Evolutionary conservation across 2,329 filamentous ascomycete species (phyloP).

Genomic region (Ophiostoma pallidulum): DNA sequence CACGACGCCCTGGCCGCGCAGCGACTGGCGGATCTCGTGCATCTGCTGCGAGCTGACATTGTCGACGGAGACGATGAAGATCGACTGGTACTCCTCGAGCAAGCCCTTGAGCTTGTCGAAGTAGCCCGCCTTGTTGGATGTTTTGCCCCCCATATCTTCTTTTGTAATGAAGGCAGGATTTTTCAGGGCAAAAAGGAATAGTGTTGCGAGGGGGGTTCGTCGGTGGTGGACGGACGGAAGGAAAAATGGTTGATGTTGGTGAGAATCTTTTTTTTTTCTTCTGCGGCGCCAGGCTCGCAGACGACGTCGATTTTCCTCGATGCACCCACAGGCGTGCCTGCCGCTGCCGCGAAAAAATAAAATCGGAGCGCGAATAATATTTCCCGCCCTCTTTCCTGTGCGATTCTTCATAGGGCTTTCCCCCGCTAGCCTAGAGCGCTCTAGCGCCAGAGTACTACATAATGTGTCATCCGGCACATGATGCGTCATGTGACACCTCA

Average conservation of each 20-base stretch:
- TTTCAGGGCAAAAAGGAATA: conserved; percentile 69
- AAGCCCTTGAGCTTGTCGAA: conserved; percentile 99
- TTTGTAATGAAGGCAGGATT: conserved; percentile 85
- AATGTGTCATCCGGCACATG: not conserved
- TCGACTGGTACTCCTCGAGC: conserved; percentile 90
- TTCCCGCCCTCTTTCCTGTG: conserved; percentile 7
- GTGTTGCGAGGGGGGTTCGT: conserved; percentile 2
- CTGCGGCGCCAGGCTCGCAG: not conserved
- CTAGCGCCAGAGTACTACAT: too few species aligned
- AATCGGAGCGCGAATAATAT: not conserved
- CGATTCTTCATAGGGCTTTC: conserved; percentile 4
- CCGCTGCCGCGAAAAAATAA: too few species aligned
- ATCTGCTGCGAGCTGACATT: conserved; percentile 99
- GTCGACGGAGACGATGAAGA: conserved; percentile 97
- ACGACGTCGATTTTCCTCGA: not conserved
- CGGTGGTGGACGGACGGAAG: not conserved
- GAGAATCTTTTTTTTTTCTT: conserved; percentile 6
- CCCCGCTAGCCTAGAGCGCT: not conserved
- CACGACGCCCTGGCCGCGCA: conserved; percentile 87
- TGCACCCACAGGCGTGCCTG: too few species aligned
- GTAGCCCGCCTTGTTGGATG: conserved; percentile 82
- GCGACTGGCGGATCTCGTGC: conserved; percentile 96
- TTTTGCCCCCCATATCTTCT: conserved; percentile 99
- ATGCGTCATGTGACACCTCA: not conserved
- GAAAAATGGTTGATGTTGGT: conserved; percentile 8